Base-by-base conservation (phyloP, 2,329 filamentous ascomycete species). In the Trichoderma sp. region DNA sequence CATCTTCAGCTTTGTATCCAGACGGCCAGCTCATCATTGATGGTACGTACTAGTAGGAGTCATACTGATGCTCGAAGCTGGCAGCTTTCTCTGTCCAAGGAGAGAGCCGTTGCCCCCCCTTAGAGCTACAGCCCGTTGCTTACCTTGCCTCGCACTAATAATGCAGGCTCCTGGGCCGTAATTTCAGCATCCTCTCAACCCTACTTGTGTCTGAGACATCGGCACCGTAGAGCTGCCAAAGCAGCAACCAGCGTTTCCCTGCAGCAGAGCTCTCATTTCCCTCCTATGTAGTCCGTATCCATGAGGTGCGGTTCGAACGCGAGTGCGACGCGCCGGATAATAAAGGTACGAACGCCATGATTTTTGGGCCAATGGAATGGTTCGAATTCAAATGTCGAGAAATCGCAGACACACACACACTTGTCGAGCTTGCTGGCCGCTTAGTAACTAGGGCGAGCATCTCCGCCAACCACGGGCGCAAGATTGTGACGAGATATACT, bases 141-240 rank as follows among this genome's bases (percentile, higher is more conserved):
- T 25, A 7, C 34, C 32, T 25, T 37, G 34, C 32, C 19, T 48
- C 17, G 45, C 34, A 53, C 59, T 37, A 39, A 35, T 29, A 39
- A 52, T 63, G 59, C 59, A 35, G 59, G 42, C 37, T 63, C 59
- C 17, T 52, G 22, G n/a, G 48, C 48, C 32, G 25, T 53, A 39
- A 63, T 63, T 53, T 63, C 59, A 63, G 59, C 17, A 39, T 22
- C 15, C 34, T 6, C 45, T 29, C 34, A 27, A 39, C 45, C 59
- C 45, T 63, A 63, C 59, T 29, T 53, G 34, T 39, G 45, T 53
- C 29, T 63, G 59, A 63, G 59, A 63, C 59, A 63, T 25, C 19
- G 25, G 59, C 39, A 35, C n/a, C n/a, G n/a, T 37, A 60, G 39
- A 60, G 57, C 34, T 60, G 19, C 17, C 35, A 59, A 27, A 37